Percentiles rank a stretch among this genome's conserved stretches.
phyloP scores from a whole-genome alignment of 805 yeast genomes.

The Wickerhamomyces chaumierensis region DNA sequence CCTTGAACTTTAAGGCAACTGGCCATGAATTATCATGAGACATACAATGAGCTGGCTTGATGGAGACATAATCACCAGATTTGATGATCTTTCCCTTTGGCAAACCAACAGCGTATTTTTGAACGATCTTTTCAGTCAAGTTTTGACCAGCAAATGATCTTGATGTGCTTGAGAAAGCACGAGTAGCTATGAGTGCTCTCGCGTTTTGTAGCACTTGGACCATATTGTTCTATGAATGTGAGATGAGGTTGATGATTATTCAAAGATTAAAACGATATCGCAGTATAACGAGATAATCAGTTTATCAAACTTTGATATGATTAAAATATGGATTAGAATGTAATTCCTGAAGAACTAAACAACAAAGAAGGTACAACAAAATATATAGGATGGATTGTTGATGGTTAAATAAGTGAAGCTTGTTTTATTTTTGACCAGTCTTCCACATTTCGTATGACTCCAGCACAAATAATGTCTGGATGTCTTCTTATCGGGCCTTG shows the following conservation, averaged over 20 bases:
- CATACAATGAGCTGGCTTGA: slow-evolving; percentile 96
- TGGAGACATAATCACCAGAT: slow-evolving; percentile 91
- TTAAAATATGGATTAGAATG: too few species aligned
- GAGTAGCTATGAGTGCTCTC: slow-evolving; percentile 2
- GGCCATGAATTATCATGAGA: slow-evolving; percentile 99
- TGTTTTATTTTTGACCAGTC: too few species aligned
- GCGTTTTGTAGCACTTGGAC: background rate
- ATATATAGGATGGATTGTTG: too few species aligned
- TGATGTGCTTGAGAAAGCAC: slow-evolving; percentile 14
- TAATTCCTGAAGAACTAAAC: too few species aligned
- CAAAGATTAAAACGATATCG: too few species aligned
- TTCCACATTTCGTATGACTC: too few species aligned
- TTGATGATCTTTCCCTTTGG: slow-evolving; percentile 66
- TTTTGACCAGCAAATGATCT: slow-evolving; percentile 41
- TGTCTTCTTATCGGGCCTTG: background rate
- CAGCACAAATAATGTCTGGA: too few species aligned
- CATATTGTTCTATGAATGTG: background rate
- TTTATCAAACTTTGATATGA: too few species aligned
- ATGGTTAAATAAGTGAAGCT: too few species aligned
- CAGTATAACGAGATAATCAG: too few species aligned
- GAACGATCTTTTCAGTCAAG: slow-evolving; percentile 91
- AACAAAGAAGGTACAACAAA: too few species aligned
- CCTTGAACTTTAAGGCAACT: slow-evolving; percentile 92
- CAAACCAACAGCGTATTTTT: slow-evolving; percentile 80
- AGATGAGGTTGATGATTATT: background rate